Evolutionary conservation across 768 basidiomycete genomes (phyloP), one percentile per base, ranked within the genome.

Genomic region (Collybia sordida): DNA sequence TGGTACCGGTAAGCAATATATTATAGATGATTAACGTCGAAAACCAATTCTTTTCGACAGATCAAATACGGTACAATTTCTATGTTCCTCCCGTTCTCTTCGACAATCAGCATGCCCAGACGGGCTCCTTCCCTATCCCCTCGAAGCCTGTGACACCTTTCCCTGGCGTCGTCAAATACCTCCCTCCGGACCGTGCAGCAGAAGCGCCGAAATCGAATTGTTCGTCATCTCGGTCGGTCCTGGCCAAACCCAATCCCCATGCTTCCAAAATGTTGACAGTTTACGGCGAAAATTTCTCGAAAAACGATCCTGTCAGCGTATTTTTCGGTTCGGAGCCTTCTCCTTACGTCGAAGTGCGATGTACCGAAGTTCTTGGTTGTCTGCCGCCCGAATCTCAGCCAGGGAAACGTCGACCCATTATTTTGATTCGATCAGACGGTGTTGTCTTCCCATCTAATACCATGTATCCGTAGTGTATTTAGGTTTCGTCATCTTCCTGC

Each of bases 31-130:
- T 36, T 28, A 40, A 43, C 42, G 28, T 47, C 50, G 38, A 52
- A 63, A 55, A 48, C 50, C 51, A 48, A 46, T 38, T 46, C 14
- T 40, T 54, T 47, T 27, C 31, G n/a, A 41, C 70, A 86, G 92
- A 95, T 62, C 89, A 93, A 81, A 81, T 93, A 46, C 86, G 93
- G 53, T 93, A 94, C 72, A 93, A 94, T 68, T 95, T 94, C 69
- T 94, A 92, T 62, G 86, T 94, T 11, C 93, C 93, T 25, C 89
- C 90, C 1, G 80, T 86, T 21, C 74, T 93, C 38, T 90, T 88
- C 63, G 89, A 92, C 72, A 83, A 83, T 58, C 88, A 87, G 65
- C 83, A 83, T 54, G 79, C 82, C n/a, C 83, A 82, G 59, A 83
- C 77, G 6, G 79, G 82, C 5, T 85, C 88, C 18, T 91, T 86